These are phyloP conservation scores for Mucuna pruriens DNA, from an alignment of 306 rosid genomes.

Conservation along the genomic window DNA sequence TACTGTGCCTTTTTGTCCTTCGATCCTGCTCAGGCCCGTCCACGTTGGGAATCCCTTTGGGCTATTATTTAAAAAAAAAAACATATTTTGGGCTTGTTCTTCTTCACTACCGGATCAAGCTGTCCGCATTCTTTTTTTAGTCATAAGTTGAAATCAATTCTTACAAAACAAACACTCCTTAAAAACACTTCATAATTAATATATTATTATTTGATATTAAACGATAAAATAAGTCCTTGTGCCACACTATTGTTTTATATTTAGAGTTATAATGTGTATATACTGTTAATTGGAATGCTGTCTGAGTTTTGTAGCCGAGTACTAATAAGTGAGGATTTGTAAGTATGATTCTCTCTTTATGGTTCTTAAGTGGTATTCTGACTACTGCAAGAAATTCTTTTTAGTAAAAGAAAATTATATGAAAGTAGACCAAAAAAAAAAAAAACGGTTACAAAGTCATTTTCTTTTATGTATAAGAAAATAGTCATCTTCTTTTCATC, in stretches of 20 bases:
- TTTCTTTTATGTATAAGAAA: background rate
- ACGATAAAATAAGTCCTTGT: too few relatives aligned
- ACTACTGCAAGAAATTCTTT: background rate
- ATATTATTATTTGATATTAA: too few relatives aligned
- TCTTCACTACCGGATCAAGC: background rate
- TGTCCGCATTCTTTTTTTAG: too few relatives aligned
- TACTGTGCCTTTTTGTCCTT: background rate
- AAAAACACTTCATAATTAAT: too few relatives aligned
- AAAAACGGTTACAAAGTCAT: background rate
- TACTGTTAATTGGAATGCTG: background rate
- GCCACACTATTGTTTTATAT: background rate
- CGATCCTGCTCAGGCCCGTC: background rate
- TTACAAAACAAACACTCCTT: too few relatives aligned
- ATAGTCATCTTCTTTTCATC: background rate
- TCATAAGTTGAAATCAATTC: too few relatives aligned
- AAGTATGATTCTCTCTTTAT: background rate
- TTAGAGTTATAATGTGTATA: background rate
- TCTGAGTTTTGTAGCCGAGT: background rate
- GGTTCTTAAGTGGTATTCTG: background rate
- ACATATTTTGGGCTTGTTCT: background rate
- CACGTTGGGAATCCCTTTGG: background rate
- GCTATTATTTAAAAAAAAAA: too few relatives aligned
- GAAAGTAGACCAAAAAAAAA: background rate
- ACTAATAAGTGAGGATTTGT: background rate
- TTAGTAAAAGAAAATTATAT: background rate